These are phyloP conservation scores for Naematelia encephala DNA, from an alignment of 768 basidiomycete genomes.

Conservation along the genomic window DNA sequence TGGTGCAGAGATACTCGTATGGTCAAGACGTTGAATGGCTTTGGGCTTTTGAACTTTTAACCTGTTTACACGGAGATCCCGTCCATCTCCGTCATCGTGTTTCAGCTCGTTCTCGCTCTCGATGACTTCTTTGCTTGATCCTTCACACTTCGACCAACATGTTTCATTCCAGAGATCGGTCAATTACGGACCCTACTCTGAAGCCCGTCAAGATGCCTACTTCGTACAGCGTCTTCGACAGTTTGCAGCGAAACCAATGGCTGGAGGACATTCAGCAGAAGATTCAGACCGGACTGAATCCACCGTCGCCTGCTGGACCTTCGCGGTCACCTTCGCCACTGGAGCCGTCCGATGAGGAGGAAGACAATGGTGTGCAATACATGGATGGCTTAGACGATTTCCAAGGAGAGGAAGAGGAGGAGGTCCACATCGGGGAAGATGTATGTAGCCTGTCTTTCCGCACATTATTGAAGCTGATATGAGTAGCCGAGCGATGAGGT, in stretches of 20 bases:
- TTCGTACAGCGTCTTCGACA: conserved; percentile 21
- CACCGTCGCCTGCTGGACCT: conserved; percentile 27
- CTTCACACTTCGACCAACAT: background rate
- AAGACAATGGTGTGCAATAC: background rate
- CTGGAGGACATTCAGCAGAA: conserved; percentile 28
- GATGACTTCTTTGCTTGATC: background rate
- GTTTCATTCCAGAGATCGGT: background rate
- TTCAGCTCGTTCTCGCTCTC: background rate
- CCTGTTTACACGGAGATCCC: conserved; percentile 2
- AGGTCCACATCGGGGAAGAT: background rate
- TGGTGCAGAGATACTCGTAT: no score
- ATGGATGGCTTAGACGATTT: background rate
- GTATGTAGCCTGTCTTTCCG: background rate
- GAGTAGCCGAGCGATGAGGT: background rate
- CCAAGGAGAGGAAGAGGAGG: background rate
- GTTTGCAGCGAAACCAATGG: conserved; percentile 22
- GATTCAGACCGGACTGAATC: conserved; percentile 31
- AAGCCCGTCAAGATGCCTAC: conserved; percentile 14
- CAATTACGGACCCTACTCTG: background rate
- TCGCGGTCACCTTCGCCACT: conserved; percentile 33
- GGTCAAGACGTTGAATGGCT: background rate
- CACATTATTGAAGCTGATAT: background rate
- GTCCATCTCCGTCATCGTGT: conserved; percentile 1
- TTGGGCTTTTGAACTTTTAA: conserved; percentile 6
- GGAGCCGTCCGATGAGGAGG: background rate